Conservation (phyloP, 2,329 filamentous ascomycete species). For the Blastomyces silverae region DNA sequence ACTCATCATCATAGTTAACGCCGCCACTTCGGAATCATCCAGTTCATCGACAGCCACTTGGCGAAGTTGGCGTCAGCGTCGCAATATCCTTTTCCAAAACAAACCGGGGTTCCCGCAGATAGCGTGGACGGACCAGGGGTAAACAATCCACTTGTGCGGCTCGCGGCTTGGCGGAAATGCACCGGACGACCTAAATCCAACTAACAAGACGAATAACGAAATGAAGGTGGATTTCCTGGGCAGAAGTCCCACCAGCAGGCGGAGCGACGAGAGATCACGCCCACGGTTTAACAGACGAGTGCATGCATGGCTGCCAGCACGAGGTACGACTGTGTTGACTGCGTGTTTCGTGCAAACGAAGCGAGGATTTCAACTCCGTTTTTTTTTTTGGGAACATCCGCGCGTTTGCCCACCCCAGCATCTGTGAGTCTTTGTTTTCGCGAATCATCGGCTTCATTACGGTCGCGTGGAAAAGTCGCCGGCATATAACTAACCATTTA, state of each 20-base stretch:
- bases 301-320: too few relatives aligned
- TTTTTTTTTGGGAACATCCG: not conserved
- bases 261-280: not conserved
- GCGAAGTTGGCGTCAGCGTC: not conserved
- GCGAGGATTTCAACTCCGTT: not conserved
- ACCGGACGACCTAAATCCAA: not conserved
- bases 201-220: not conserved
- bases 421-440: not conserved
- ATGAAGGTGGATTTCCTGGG: not conserved
- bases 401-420: not conserved
- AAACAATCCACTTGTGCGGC: not conserved
- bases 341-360: not conserved
- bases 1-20: not conserved
- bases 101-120: not conserved
- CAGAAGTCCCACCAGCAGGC: not conserved
- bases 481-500: not conserved
- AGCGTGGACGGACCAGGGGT: slow-evolving; percentile 1
- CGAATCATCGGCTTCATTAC: not conserved
- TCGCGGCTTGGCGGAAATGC: not conserved
- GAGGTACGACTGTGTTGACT: too few relatives aligned
- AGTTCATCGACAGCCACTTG: not conserved
- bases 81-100: not conserved
- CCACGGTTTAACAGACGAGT: too few relatives aligned
- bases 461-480: not conserved
- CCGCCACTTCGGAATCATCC: not conserved